Percentiles rank a stretch among this genome's conserved stretches.
phyloP scores from a whole-genome alignment of 441 rosid species.

The Lepidium campestre region DNA sequence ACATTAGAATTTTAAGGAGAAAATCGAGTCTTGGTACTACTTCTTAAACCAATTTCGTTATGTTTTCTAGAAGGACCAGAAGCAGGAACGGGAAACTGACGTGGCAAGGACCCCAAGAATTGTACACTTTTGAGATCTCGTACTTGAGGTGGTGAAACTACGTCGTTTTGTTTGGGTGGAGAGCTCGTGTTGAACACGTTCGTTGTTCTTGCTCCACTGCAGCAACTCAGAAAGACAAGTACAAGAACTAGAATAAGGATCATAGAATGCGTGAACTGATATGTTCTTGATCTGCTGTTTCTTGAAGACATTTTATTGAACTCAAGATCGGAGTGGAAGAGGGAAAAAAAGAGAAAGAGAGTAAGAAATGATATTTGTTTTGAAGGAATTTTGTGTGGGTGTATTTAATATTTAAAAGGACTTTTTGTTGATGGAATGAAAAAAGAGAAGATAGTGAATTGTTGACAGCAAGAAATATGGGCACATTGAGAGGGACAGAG shows the following conservation, averaged over 20 bases:
- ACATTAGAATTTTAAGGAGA: slow-evolving; percentile 21
- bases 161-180: slow-evolving; percentile 11
- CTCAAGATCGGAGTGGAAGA: neutral
- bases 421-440: slow-evolving; percentile 10
- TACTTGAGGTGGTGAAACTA: slow-evolving; percentile 16
- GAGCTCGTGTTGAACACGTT: slow-evolving; percentile 17
- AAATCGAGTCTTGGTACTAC: slow-evolving; percentile 13
- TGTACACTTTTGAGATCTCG: slow-evolving; percentile 29
- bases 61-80: slow-evolving; percentile 97
- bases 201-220: slow-evolving; percentile 27
- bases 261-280: neutral
- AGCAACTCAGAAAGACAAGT: slow-evolving; percentile 7
- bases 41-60: slow-evolving; percentile 71
- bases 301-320: slow-evolving; percentile 19
- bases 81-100: slow-evolving; percentile 67
- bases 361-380: neutral
- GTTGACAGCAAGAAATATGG: slow-evolving; percentile 31
- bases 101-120: slow-evolving; percentile 60
- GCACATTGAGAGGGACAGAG: slow-evolving; percentile 11
- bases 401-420: slow-evolving; percentile 7
- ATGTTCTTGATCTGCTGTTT: slow-evolving; percentile 6
- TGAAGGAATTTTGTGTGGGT: slow-evolving; percentile 8
- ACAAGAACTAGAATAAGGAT: slow-evolving; percentile 1
- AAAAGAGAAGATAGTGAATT: slow-evolving; percentile 21
- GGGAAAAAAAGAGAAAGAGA: neutral